Base-by-base conservation (phyloP, 2,329 filamentous ascomycete species). In the Penicillium sp. region DNA sequence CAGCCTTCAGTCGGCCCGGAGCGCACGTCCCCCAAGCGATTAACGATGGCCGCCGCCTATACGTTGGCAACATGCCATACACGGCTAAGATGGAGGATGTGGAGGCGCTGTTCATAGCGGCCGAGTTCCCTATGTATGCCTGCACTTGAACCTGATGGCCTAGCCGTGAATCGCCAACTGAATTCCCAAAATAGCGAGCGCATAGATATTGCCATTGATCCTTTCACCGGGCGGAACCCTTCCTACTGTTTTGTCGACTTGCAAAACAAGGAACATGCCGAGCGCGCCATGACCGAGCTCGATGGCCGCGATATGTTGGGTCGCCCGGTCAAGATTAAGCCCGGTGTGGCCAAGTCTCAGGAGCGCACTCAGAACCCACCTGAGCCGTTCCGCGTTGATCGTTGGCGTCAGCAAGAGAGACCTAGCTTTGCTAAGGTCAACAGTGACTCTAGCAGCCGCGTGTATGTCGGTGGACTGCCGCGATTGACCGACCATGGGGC, bases 161-260 rank as follows among this genome's bases (percentile, higher is more conserved):
- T 53, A 53, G 38, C 49, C 15, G 19, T 38, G 51, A 53, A 53
- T 39, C 42, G 43, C 48, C 57, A 44, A 61, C 67, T 70, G 58
- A 67, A 57, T 52, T 45, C 56, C 68, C 15, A 19, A 25, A 63
- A 64, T 67, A 80, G 78, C 62, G 79, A 82, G 62, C 82, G 83
- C 47, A 83, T 90, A 62, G 85, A 88, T 70, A 87, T 91, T 65
- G 86, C 86, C 0, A 81, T 88, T 53, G 87, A 91, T 66, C 83
- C 86, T 1, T 84, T 88, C 71, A 88, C 83, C 31, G 84, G 82
- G 41, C 80, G 87, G 44, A 91, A 90, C 70, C 87, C 87, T 0
- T 88, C 86, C 38, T 90, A 90, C 75, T 91, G 88, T 76, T 91
- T 91, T 65, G 83, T 90, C 45, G 88, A 91, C 66, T 83, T 91